These are phyloP conservation scores for Ensete glaucum DNA, from an alignment of 176 grass and related monocot species.

Conservation along the genomic window DNA sequence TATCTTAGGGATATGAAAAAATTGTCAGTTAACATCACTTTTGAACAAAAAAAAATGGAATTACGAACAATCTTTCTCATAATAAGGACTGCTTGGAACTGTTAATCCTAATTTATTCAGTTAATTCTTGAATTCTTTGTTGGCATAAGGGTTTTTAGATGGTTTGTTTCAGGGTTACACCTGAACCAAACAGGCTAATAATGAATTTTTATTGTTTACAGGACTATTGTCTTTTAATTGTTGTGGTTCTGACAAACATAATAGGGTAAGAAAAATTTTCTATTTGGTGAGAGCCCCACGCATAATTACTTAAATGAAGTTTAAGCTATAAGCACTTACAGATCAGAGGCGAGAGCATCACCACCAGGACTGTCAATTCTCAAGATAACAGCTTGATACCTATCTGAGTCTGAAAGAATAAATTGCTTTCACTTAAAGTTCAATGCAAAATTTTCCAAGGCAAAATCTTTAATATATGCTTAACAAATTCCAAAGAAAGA, in stretches of 20 bases:
- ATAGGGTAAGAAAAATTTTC: neutral
- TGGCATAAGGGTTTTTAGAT: no score
- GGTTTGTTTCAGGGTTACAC: neutral
- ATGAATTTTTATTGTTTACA: neutral
- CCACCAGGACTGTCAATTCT: slow-evolving; percentile 92
- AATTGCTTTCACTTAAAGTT: slow-evolving; percentile 24
- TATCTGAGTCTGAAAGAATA: slow-evolving; percentile 58
- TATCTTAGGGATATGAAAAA: no score
- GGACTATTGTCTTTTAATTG: neutral
- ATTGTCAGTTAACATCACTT: no score
- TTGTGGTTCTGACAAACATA: neutral
- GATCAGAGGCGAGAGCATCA: slow-evolving; percentile 97
- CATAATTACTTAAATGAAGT: neutral
- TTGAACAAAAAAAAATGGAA: no score
- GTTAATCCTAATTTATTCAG: no score
- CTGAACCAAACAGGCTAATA: neutral
- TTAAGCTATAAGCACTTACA: slow-evolving; percentile 48
- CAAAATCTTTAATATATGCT: neutral
- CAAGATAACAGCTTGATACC: slow-evolving; percentile 89
- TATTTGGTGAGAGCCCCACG: neutral
- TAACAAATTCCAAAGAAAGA: neutral
- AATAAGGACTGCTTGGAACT: no score
- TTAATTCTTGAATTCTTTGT: no score
- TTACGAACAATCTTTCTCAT: no score
- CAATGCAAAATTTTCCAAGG: neutral